Evolutionary conservation across 805 yeast species (phyloP), one percentile per base, ranked within the genome.

Genomic region (Candida odintsovae): DNA sequence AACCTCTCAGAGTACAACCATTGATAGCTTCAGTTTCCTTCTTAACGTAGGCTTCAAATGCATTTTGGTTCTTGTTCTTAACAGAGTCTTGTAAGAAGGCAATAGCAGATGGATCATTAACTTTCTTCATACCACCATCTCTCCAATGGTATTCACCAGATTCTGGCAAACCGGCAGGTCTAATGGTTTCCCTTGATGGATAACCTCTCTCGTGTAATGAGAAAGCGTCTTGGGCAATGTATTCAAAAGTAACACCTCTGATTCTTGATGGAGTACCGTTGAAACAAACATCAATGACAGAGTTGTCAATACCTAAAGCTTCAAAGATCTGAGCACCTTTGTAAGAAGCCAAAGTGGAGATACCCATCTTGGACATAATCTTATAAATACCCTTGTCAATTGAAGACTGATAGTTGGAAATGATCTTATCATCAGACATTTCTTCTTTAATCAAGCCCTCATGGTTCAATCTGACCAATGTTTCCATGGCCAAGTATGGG

Each of bases 311-410:
- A 68, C 99, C 99, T 51, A 92, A 73, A 42, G 96, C 96, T 70
- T 92, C 99, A 65, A 94, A 92, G 62, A 92, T 94, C 73, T 92
- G 99, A 25, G 99, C 99, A 68, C 98, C 98, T 71, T 92, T 92
- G 71, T 92, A 92, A n/a, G 97, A 88, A 12, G 97, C 97, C 65
- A 92, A 75, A 26, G 99, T 94, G 28, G 98, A 90, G 58, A 92
- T 94, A 75, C 99, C 99, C 98, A 92, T 94, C 76, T 94, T 92
- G 33, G 97, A 89, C 99, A 92, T 92, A 50, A 94, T 97, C 73
- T 94, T 92, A 59, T 89, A 73, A 57, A 92, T 84, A 69, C 98
- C 98, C 46, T 89, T 85, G 63, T 92, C 95, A 49, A 87, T 75
- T 12, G 97, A 84, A 55, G 80, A 75, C 63, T 84, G 86, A 71